phyloP scores from a whole-genome alignment of 352 stramenopile genomes.

The Phytophthora fragariae region DNA sequence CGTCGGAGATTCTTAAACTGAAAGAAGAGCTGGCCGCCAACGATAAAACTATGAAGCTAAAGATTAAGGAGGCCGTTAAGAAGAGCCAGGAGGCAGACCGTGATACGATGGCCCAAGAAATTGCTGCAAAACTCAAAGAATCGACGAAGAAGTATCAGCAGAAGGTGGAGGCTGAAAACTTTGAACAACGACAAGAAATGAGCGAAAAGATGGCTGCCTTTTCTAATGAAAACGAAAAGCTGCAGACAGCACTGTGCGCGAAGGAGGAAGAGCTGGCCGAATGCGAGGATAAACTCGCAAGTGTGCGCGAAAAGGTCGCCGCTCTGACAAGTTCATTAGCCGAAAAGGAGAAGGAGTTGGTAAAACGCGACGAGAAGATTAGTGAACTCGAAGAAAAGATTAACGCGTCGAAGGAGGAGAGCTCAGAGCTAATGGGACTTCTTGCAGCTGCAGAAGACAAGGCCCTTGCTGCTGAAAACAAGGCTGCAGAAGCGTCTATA shows the following conservation, averaged over 20 bases:
- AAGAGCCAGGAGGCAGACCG: slow-evolving; percentile 27
- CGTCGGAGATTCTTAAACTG: slow-evolving; percentile 12
- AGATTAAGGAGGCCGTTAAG: slow-evolving; percentile 30
- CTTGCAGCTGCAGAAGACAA: slow-evolving; percentile 39
- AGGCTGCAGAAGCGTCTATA: slow-evolving; percentile 33
- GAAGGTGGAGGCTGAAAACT: slow-evolving; percentile 44
- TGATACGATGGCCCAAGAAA: slow-evolving; percentile 23
- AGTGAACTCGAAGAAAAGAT: slow-evolving; percentile 21
- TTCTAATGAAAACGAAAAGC: slow-evolving; percentile 37
- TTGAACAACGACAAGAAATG: slow-evolving; percentile 44
- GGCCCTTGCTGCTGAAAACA: slow-evolving; percentile 36
- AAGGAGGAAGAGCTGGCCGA: slow-evolving; percentile 35
- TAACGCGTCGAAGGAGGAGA: slow-evolving; percentile 38
- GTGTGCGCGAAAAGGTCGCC: slow-evolving; percentile 28
- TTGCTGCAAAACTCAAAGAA: slow-evolving; percentile 37
- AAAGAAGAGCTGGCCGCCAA: slow-evolving; percentile 31
- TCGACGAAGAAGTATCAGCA: slow-evolving; percentile 40
- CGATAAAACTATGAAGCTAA: slow-evolving; percentile 22
- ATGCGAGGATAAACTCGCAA: slow-evolving; percentile 35
- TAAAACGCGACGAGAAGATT: slow-evolving; percentile 18
- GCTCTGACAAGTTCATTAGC: background rate
- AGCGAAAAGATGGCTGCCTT: slow-evolving; percentile 47
- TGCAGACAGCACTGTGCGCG: slow-evolving; percentile 22
- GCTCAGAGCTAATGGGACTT: slow-evolving; percentile 36
- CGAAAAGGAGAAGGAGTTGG: slow-evolving; percentile 12